Base-by-base conservation (phyloP, 768 basidiomycete genomes). In the Leccinum fibrillosum region DNA sequence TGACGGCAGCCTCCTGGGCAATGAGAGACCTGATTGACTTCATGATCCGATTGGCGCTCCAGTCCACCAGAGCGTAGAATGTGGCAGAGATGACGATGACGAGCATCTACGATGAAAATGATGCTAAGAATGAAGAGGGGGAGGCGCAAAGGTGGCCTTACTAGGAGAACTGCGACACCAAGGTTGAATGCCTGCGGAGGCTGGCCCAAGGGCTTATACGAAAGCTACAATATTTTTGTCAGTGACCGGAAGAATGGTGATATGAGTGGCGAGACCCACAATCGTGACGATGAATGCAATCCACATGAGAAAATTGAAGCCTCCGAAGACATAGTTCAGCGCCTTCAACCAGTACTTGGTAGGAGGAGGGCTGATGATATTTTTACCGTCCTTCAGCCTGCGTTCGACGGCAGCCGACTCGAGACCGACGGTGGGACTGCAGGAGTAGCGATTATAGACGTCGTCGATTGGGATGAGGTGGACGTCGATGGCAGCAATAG, bases 21-120 rank as follows among this genome's bases (percentile, higher is more conserved):
- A 86, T 82, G 23, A 86, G 80, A 57, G 79, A 79, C 66, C 79
- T 82, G 66, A 84, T 82, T 13, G 80, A 81, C 35, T 78, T 76
- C 79, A 84, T 83, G 55, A 81, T 77, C 1, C 78, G 72, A 13
- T 67, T 73, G 8, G 82, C 80, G 15, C 77, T 77, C 63, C 72
- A 84, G 63, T 84, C 82, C 39, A 80, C 79, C 6, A 77, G 69
- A 3, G 82, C 80, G 49, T 82, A 82, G 66, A 82, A 76, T 1
- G 74, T 76, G 3, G 78, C 67, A 2, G 78, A 79, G 32, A 79
- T 47, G 52, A 72, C 60, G 53, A 77, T 79, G 54, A 79, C 78
- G 5, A 78, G 67, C 51, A 80, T 62, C 78, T 79, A 49, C 23
- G 58, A 53, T 56, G 60, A 49, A 58, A 15, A 54, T 69, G 59